These are phyloP conservation scores for Apiosordaria backusii DNA, from an alignment of 495 filamentous ascomycete genomes.

Conservation along the genomic window DNA sequence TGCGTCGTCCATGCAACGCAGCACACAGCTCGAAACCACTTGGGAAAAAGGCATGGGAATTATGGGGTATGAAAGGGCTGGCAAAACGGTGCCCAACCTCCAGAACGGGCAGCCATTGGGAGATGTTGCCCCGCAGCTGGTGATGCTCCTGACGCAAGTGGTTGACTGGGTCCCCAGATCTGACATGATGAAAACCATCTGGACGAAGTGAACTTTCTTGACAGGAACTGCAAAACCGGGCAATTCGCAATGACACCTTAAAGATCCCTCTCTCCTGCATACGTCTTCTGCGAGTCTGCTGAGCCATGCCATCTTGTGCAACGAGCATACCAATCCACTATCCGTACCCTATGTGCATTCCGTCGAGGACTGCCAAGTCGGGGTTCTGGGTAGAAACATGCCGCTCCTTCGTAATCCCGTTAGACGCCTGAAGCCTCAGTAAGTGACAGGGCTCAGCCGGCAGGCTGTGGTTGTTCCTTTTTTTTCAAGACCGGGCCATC, in stretches of 20 bases:
- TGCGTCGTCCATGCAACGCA: conserved; percentile 7
- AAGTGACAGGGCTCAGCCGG: conserved; percentile 6
- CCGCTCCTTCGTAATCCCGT: too few relatives aligned
- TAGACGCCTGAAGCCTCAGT: not conserved
- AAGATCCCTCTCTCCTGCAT: too few relatives aligned
- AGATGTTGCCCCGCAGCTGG: conserved; percentile 11
- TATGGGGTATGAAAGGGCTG: conserved; percentile 12
- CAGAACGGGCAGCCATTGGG: conserved; percentile 1
- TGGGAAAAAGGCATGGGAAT: not conserved
- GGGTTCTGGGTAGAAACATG: too few relatives aligned
- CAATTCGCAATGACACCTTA: not conserved
- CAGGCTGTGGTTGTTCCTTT: conserved; percentile 2
- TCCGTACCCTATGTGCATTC: too few relatives aligned
- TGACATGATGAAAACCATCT: not conserved
- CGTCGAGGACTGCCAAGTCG: too few relatives aligned
- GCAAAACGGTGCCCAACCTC: conserved; percentile 20
- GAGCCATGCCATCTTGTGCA: not conserved
- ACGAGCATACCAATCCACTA: not conserved
- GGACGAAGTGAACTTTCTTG: not conserved
- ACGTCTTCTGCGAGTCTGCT: too few relatives aligned
- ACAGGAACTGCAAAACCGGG: not conserved
- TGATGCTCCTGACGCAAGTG: conserved; percentile 10
- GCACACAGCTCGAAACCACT: not conserved
- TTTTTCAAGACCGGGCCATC: not conserved
- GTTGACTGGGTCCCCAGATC: not conserved